A percentile compares a stretch with the other conserved stretches of the same genome.
Evolutionary conservation across 306 rosid genomes (phyloP).

Genomic region (Cicer judaicum): DNA sequence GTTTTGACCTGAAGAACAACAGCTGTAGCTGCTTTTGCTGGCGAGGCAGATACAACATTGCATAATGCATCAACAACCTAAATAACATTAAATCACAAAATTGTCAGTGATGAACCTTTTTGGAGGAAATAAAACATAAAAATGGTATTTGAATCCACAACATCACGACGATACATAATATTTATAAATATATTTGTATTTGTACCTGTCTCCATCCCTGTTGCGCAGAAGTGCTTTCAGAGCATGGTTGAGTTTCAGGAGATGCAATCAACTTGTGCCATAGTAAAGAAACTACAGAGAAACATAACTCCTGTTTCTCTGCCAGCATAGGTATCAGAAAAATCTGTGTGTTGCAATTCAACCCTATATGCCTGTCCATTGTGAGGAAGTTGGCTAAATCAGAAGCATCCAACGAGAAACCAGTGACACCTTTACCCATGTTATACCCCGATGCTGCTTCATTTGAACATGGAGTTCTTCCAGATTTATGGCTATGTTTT

Average conservation of each 20-base stretch:
- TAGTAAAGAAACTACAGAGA: conserved; percentile 89
- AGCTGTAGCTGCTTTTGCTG: conserved; percentile 91
- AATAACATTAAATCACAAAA: conserved; percentile 39
- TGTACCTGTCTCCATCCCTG: conserved; percentile 99
- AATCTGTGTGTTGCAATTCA: conserved; percentile 78
- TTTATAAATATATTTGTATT: not conserved
- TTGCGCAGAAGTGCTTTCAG: conserved; percentile 97
- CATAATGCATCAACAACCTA: conserved; percentile 97
- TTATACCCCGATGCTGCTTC: conserved; percentile 60
- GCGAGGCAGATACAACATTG: conserved; percentile 92
- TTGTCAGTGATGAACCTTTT: conserved; percentile 30
- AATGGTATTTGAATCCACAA: not conserved
- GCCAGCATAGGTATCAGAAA: conserved; percentile 79
- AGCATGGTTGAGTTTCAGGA: conserved; percentile 90
- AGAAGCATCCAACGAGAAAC: conserved; percentile 82
- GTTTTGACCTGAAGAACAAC: conserved; percentile 88
- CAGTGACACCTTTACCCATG: conserved; percentile 66
- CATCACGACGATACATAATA: not conserved
- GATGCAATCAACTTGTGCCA: conserved; percentile 96
- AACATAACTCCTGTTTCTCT: conserved; percentile 89
- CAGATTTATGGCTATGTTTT: conserved; percentile 50
- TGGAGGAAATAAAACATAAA: conserved; percentile 16
- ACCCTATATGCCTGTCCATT: conserved; percentile 89
- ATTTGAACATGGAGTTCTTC: conserved; percentile 52
- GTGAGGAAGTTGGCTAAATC: conserved; percentile 97